A percentile compares a stretch with the other conserved stretches of the same genome.
phyloP scores from a whole-genome alignment of 2,329 filamentous ascomycete species.

The Chaetomiaceae sp. region DNA sequence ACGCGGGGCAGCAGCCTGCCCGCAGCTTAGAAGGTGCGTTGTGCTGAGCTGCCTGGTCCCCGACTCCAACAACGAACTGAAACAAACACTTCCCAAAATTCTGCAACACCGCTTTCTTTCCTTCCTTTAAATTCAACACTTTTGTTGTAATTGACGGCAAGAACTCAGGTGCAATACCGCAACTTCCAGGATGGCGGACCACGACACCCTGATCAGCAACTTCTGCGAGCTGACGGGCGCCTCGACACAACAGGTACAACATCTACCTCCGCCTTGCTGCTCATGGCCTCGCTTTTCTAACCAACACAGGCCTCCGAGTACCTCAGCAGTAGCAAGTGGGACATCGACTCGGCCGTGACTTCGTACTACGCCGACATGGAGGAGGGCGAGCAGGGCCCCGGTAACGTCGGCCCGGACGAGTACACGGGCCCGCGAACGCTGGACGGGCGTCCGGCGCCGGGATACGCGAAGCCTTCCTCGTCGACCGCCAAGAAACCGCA shows the following conservation, averaged over 20 bases:
- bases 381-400: conserved; percentile 43
- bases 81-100: background rate
- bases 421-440: conserved; percentile 61
- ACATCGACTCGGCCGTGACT: conserved; percentile 58
- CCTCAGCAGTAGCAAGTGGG: conserved; percentile 61
- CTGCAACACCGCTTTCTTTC: conserved; percentile 18
- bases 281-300: background rate
- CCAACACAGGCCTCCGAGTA: conserved; percentile 59
- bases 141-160: no score
- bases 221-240: conserved; percentile 55
- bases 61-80: background rate
- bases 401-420: conserved; percentile 33
- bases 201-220: conserved; percentile 45
- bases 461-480: conserved; percentile 33
- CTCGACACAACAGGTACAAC: conserved; percentile 42
- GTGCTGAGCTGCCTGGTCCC: conserved; percentile 4
- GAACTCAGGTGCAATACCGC: no score
- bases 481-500: conserved; percentile 39
- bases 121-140: background rate
- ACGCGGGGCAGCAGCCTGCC: conserved; percentile 14
- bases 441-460: conserved; percentile 56
- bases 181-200: conserved; percentile 34
- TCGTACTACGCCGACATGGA: conserved; percentile 59
- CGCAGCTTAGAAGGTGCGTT: no score
- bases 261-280: background rate